Base-by-base conservation (phyloP, 2,329 filamentous ascomycete species). In the Raffaelea ambrosiae region DNA sequence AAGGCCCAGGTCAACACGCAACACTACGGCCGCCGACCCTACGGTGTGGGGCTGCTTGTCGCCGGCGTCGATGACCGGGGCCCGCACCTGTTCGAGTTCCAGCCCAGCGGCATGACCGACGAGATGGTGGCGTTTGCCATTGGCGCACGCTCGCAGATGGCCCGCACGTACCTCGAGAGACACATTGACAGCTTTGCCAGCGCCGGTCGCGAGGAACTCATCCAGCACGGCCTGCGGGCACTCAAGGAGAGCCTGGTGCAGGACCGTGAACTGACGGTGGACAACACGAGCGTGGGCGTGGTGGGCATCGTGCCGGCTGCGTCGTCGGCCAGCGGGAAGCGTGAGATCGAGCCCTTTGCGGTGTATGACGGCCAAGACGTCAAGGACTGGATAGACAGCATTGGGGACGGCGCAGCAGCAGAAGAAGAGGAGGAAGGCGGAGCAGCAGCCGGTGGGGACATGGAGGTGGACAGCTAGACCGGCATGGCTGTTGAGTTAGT, bases 1-100 rank as follows among this genome's bases (percentile, higher is more conserved):
- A 93, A 95, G 69, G 93, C 93, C 43, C 93, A 98, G 75, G 85
- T 86, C 62, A 97, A 97, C 77, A 98, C 93, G 40, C 93, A 98
- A 71, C 84, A 95, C 63, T 96, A 96, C 73, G 91, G 91, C 64
- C 91, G 88, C 72, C 84, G 93, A 59, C 91, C 91, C 14, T 98
- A 98, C 69, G 91, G 91, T 61, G 91, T 98, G 7, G 91, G 93
- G 13, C 74, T 97, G 54, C 76, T 98, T 51, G 86, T 97, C 46
- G 89, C 90, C 1, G 93, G 93, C 54, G 88, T 97, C 47, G 93
- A 98, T 66, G 88, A 95, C 62, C 83, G 84, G 43, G 93, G 93
- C 23, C 89, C 93, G 36, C 93, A 98, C 71, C 79, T 98, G 54
- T 98, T 95, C 70, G 93, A 98, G 70, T 98, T 98, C 76, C 91